phyloP scores from a whole-genome alignment of 1,139 yeast species.

The Geotrichum histeridarum region DNA sequence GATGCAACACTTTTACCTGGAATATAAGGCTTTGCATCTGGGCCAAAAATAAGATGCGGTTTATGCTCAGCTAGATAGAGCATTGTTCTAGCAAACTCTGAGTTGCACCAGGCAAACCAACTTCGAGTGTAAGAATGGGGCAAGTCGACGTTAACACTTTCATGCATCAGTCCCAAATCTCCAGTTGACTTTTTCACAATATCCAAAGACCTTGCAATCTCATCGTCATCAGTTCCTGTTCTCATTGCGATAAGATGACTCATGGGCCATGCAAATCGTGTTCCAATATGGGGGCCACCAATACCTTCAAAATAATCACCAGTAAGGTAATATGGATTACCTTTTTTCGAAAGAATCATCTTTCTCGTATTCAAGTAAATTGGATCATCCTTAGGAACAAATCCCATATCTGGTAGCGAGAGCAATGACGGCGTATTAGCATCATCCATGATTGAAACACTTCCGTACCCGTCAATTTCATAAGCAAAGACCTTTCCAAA shows the following conservation, averaged over 20 bases:
- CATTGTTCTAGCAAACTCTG: conserved; percentile 83
- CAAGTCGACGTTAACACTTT: conserved; percentile 64
- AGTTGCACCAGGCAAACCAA: conserved; percentile 95
- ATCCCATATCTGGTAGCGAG: conserved; percentile 78
- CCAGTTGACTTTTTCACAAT: conserved; percentile 58
- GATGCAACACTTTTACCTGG: not conserved
- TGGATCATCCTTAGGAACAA: conserved; percentile 46
- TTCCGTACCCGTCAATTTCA: conserved; percentile 85
- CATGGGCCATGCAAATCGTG: conserved; percentile 87
- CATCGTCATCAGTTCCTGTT: conserved; percentile 67
- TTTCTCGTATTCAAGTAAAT: conserved; percentile 72
- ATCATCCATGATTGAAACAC: conserved; percentile 75
- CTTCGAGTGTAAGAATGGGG: conserved; percentile 51
- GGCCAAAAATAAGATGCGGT: conserved; percentile 63
- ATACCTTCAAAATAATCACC: conserved; percentile 67
- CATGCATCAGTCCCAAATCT: conserved; percentile 79
- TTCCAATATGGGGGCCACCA: conserved; percentile 90
- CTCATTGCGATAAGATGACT: conserved; percentile 66
- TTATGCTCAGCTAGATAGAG: conserved; percentile 66
- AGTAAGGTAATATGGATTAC: conserved; percentile 70
- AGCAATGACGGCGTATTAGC: conserved; percentile 83
- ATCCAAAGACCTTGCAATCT: conserved; percentile 50
- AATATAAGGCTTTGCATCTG: conserved; percentile 12
- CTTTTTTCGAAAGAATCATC: conserved; percentile 63
- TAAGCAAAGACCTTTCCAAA: conserved; percentile 80